Evolutionary conservation across 768 basidiomycete genomes (phyloP).

Genomic region (Gyrodon lividus): DNA sequence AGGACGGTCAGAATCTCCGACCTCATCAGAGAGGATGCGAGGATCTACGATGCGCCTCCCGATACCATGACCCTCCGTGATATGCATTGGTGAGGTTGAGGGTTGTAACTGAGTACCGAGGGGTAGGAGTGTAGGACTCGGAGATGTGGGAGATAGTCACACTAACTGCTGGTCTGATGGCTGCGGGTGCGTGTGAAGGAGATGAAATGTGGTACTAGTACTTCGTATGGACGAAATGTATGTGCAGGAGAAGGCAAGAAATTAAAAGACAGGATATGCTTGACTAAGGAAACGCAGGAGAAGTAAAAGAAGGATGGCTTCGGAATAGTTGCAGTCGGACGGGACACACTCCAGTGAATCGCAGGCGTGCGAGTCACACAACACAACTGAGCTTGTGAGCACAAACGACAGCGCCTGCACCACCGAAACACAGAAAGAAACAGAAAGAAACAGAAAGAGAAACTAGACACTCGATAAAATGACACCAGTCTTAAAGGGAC

Average conservation of each 20-base stretch:
- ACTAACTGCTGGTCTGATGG: too few relatives aligned
- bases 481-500: neutral
- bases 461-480: neutral
- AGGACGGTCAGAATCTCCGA: conserved; percentile 11
- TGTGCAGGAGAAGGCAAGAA: neutral
- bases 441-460: neutral
- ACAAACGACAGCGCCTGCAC: neutral
- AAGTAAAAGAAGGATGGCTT: neutral
- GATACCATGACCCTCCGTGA: conserved; percentile 1
- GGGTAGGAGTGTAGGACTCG: neutral
- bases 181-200: neutral
- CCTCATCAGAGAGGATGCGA: conserved; percentile 27
- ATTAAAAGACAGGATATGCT: neutral
- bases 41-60: conserved; percentile 31
- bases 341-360: neutral
- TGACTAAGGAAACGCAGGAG: neutral
- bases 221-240: neutral
- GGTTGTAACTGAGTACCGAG: neutral
- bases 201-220: neutral
- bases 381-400: neutral
- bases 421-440: neutral
- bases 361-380: neutral
- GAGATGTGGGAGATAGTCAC: neutral
- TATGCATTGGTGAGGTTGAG: neutral
- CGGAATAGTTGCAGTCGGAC: neutral